Percentiles rank a stretch among this genome's conserved stretches.
Evolutionary conservation across 2,329 filamentous ascomycete genomes (phyloP).

Genomic region (Colletotrichum godetiae): DNA sequence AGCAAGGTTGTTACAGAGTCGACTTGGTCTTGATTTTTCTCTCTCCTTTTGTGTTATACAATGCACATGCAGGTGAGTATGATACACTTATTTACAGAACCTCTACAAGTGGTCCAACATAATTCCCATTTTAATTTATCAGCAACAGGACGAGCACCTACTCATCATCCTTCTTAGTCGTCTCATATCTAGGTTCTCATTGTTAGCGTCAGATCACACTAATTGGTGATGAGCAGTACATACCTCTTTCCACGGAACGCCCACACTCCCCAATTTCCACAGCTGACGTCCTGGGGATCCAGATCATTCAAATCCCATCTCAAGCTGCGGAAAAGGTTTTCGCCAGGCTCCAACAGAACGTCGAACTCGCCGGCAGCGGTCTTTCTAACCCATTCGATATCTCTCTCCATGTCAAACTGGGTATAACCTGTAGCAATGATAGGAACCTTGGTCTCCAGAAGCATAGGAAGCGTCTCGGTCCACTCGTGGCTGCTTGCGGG

Average conservation of each 20-base stretch:
- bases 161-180: constrained; percentile 63
- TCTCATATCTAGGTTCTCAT: constrained; percentile 65
- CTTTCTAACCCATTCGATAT: constrained; percentile 89
- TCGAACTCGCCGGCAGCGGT: constrained; percentile 92
- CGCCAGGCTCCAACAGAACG: constrained; percentile 88
- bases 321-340: constrained; percentile 93
- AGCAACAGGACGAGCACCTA: neutral
- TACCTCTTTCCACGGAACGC: constrained; percentile 97
- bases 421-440: constrained; percentile 97
- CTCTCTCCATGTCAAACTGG: constrained; percentile 91
- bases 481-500: constrained; percentile 94
- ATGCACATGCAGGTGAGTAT: constrained; percentile 32
- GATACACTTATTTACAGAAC: constrained; percentile 35
- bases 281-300: constrained; percentile 92
- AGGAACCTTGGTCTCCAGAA: constrained; percentile 95
- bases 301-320: constrained; percentile 97
- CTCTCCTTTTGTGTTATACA: constrained; percentile 27
- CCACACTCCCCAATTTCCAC: constrained; percentile 98
- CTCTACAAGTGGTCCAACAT: neutral
- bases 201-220: constrained; percentile 45
- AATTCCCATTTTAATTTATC: neutral
- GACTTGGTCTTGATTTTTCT: constrained; percentile 16
- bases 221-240: constrained; percentile 41
- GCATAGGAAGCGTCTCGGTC: constrained; percentile 87
- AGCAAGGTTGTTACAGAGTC: neutral